These are phyloP conservation scores for Acanthamoeba royreba DNA, from an alignment of 208 protist genomes.

Conservation along the genomic window DNA sequence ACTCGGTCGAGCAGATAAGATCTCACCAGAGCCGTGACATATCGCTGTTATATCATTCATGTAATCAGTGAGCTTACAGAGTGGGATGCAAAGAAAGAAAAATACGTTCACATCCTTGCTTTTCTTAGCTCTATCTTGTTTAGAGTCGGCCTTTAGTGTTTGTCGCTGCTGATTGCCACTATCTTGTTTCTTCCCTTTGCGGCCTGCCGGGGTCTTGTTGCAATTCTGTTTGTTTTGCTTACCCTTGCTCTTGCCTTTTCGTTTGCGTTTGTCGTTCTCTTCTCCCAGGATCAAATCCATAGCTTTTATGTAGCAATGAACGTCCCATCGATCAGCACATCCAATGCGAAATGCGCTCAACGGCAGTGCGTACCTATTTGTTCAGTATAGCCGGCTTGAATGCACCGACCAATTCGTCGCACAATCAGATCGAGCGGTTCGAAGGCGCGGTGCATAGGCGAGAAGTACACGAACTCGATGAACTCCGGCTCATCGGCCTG, in stretches of 20 bases:
- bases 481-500: not conserved
- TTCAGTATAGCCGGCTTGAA: slow-evolving; percentile 21
- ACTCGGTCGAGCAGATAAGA: not conserved
- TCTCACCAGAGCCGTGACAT: not conserved
- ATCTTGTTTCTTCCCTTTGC: not conserved
- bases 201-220: not conserved
- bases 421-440: slow-evolving; percentile 20
- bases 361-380: not conserved
- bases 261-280: slow-evolving; percentile 33
- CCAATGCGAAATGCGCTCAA: too few species aligned
- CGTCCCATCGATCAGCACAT: not conserved
- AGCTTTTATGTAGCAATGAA: not conserved
- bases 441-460: slow-evolving; percentile 44
- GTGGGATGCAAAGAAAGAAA: not conserved
- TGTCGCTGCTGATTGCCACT: not conserved
- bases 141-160: not conserved
- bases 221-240: not conserved
- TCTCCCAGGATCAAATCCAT: slow-evolving; percentile 39
- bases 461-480: slow-evolving; percentile 52
- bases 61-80: not conserved
- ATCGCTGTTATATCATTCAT: not conserved
- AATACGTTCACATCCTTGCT: not conserved
- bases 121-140: not conserved
- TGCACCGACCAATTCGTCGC: not conserved
- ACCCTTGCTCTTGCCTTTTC: not conserved